phyloP scores from a whole-genome alignment of 1,139 yeast species.

The Candida neerlandica region DNA sequence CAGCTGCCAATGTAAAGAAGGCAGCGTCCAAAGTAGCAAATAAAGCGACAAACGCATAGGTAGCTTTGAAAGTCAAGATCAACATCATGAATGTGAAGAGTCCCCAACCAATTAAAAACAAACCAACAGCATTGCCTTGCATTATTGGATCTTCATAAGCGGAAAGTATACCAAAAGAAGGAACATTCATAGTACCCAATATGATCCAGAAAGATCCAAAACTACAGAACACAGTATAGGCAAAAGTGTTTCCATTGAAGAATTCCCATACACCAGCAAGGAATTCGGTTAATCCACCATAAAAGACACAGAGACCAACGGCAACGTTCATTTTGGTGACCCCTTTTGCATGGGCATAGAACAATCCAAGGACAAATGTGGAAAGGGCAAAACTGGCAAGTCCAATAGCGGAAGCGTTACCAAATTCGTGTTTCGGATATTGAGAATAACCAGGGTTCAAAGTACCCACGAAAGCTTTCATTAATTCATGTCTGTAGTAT shows the following conservation, averaged over 20 bases:
- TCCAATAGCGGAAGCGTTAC: conserved; percentile 66
- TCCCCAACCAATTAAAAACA: conserved; percentile 48
- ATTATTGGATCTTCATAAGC: conserved; percentile 49
- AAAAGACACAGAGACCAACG: conserved; percentile 47
- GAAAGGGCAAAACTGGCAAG: conserved; percentile 54
- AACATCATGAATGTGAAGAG: conserved; percentile 45
- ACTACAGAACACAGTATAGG: conserved; percentile 42
- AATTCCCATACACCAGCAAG: conserved; percentile 59
- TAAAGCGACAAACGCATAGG: conserved; percentile 40
- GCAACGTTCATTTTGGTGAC: conserved; percentile 37
- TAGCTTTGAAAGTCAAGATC: conserved; percentile 45
- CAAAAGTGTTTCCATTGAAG: conserved; percentile 41
- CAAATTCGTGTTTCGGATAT: conserved; percentile 37
- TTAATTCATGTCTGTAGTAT: conserved; percentile 38
- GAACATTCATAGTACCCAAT: conserved; percentile 37
- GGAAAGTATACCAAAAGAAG: conserved; percentile 52
- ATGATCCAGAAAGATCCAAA: conserved; percentile 50
- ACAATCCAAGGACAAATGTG: conserved; percentile 50
- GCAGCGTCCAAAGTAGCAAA: conserved; percentile 41
- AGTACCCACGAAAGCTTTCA: conserved; percentile 40
- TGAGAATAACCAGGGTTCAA: conserved; percentile 44
- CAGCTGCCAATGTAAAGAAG: conserved; percentile 45
- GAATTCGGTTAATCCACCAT: conserved; percentile 51
- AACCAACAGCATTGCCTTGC: conserved; percentile 38
- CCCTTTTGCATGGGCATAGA: conserved; percentile 46